Base-by-base conservation (phyloP, 176 grass and related monocot genomes). In the Juncus effusus region DNA sequence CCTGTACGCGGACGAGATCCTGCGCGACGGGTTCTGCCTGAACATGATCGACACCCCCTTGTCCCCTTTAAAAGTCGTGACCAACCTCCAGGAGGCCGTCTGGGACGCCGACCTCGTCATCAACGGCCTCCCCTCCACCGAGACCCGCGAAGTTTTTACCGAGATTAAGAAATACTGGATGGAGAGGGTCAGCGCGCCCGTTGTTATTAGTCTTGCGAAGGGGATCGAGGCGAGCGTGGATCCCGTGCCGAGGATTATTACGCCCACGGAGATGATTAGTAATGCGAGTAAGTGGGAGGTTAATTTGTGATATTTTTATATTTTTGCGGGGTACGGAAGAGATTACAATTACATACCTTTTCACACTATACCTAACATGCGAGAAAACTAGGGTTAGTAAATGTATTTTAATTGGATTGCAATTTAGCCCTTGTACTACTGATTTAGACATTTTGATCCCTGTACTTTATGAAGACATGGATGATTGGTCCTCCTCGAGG, bases 1-100 rank as follows among this genome's bases (percentile, higher is more conserved):
- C 56, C 77, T 99, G 53, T 86, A 83, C 49, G 94, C 94, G 10
- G 94, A 99, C 61, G 94, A 99, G 80, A 99, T 99, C n/a, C 65
- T 99, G 71, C 67, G 78, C 73, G 89, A 99, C 59, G 94, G 94
- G 0, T 93, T 99, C 79, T 99, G 94, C 73, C 78, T 99, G 70
- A 99, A 99, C 80, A 99, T 99, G 89, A 75, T 94, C 47, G 85
- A 99, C 75, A 99, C 95, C 10, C 95, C 95, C 13, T 79, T 99
- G 49, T 99, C 85, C 63, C 89, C 88, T 40, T 72, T 99, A 72
- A 99, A 99, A 85, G 95, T 94, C 51, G 95, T 99, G 72, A 99
- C 95, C 14, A 99, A 93, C 62, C 64, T 99, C 60, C 89, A 99
- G 85, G 94, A 93, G 83, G 95, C 95, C 7, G 89, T 99, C 13